Evolutionary conservation across 2,329 filamentous ascomycete species (phyloP).

Genomic region (Claviceps sorghi): DNA sequence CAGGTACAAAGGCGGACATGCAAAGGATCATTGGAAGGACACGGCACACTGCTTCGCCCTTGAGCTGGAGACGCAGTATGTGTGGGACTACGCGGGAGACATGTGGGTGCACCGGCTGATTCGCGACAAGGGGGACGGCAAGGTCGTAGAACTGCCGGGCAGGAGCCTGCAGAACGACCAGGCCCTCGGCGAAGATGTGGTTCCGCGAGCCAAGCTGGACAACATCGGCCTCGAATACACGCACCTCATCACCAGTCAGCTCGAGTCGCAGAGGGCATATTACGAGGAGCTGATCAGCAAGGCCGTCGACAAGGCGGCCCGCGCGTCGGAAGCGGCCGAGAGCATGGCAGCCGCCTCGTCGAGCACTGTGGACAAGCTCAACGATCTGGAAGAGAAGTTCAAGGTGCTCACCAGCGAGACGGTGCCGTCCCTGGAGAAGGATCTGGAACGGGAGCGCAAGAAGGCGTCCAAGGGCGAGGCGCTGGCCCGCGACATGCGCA

Average conservation of each 20-base stretch:
- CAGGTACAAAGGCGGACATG: constrained; percentile 84
- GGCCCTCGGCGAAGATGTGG: constrained; percentile 45
- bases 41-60: constrained; percentile 85
- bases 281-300: constrained; percentile 88
- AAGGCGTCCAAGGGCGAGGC: constrained; percentile 59
- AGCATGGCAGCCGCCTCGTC: constrained; percentile 38
- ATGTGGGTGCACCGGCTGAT: constrained; percentile 94
- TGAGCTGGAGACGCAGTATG: constrained; percentile 83
- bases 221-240: constrained; percentile 89
- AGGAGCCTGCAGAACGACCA: constrained; percentile 22
- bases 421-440: constrained; percentile 56
- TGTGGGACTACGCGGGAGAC: constrained; percentile 96
- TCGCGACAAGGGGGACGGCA: constrained; percentile 82
- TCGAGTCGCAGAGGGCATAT: constrained; percentile 84
- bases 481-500: constrained; percentile 60
- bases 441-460: constrained; percentile 51
- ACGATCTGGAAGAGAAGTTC: constrained; percentile 30
- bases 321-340: constrained; percentile 54
- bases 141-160: constrained; percentile 76
- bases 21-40: constrained; percentile 83
- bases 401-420: constrained; percentile 38
- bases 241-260: constrained; percentile 78
- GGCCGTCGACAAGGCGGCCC: constrained; percentile 74
- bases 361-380: constrained; percentile 34
- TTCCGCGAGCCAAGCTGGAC: constrained; percentile 53